These are phyloP conservation scores for Camellia oleifera DNA, from an alignment of 179 eudicot genomes.

Conservation along the genomic window DNA sequence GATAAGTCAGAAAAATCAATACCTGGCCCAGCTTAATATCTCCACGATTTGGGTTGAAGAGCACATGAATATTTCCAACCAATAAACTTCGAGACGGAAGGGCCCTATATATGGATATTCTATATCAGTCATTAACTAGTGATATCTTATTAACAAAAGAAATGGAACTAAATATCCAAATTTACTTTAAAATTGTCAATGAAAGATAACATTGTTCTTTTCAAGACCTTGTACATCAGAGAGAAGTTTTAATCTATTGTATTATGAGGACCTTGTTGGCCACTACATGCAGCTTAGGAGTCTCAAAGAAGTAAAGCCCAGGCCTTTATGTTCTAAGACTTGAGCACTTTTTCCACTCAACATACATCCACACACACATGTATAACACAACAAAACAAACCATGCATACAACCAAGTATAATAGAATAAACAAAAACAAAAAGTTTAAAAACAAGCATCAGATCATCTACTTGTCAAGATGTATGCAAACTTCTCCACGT, in stretches of 20 bases:
- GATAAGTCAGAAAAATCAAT: slow-evolving; percentile 9
- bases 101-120: slow-evolving; percentile 22
- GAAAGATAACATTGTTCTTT: not conserved
- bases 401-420: not conserved
- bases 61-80: slow-evolving; percentile 88
- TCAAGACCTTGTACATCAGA: not conserved
- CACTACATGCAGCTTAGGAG: not conserved
- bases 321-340: not conserved
- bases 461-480: not conserved
- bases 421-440: not conserved
- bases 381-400: not conserved
- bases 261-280: not conserved
- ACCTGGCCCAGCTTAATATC: slow-evolving; percentile 97
- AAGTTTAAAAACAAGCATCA: not conserved
- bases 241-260: not conserved
- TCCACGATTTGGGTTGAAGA: slow-evolving; percentile 86
- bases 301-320: not conserved
- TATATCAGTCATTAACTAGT: not conserved
- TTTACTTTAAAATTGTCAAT: not conserved
- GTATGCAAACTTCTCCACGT: not conserved
- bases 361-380: not conserved
- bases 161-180: not conserved
- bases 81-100: slow-evolving; percentile 41
- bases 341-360: not conserved
- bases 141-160: slow-evolving; percentile 2